Evolutionary conservation across 805 yeast species (phyloP), one percentile per base, ranked within the genome.

Genomic region (Myxozyma neglecta): DNA sequence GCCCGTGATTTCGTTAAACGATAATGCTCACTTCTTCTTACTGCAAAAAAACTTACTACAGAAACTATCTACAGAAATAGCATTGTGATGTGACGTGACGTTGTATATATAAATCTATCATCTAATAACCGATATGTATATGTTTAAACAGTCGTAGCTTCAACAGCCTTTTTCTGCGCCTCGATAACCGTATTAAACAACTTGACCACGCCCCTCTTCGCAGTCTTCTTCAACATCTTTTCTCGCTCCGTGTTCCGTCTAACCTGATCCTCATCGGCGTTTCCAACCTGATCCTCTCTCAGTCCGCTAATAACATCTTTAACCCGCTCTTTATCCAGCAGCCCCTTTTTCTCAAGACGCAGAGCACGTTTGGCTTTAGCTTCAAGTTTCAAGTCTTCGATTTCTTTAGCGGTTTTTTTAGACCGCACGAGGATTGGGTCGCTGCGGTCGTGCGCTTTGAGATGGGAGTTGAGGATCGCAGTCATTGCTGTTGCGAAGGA

Each of bases 381-480:
- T 69, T 93, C 97, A 50, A 94, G 77, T 70, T 88, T 89, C 55
- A 89, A 90, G 37, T 85, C 82, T 68, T 51, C 97, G 59, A 88
- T 81, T 67, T 89, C 86, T 75, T 86, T 87, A 0, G 86, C 82
- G 46, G 81, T 79, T 67, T 87, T 88, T 43, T 56, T 57, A 14
- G 68, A 59, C 75, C 98, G 85, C 7, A 93, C 92, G 76, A 93
- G 80, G 59, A 93, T 89, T 2, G 99, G 99, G 73, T 92, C 96
- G 49, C 82, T 82, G 71, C 97, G 81, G 71, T 88, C 90, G 70
- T 93, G 88, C 0, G 97, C 96, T 73, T 94, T 94, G 67, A 93
- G 79, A 70, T 85, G 86, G 1, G 98, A 90, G 5, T 88, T 88
- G 55, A 93, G 76, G 69, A 93, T 88, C 14, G 96, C 94, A 67